Conservation (phyloP, 371 early-diverging fungal species). For the Mucor circinelloides region DNA sequence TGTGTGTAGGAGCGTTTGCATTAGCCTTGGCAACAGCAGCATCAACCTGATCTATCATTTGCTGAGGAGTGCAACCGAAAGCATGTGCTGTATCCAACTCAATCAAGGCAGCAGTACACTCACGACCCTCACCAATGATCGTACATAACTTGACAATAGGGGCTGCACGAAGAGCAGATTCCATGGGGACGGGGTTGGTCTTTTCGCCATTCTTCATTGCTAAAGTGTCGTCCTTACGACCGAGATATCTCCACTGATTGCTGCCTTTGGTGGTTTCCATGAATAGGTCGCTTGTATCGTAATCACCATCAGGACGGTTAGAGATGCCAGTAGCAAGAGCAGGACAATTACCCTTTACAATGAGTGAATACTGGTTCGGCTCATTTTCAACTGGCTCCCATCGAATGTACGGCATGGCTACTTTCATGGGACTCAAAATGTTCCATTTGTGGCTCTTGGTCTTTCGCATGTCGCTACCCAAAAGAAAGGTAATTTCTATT, state of each 20-base stretch:
- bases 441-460: too few relatives aligned
- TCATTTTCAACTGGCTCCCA: neutral
- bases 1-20: constrained; percentile 36
- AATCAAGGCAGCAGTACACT: constrained; percentile 35
- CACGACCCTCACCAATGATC: constrained; percentile 37
- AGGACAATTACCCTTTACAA: constrained; percentile 13
- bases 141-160: constrained; percentile 26
- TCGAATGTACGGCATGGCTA: too few relatives aligned
- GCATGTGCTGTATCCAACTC: constrained; percentile 24
- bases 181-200: constrained; percentile 47
- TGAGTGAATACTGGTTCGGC: constrained; percentile 10
- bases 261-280: constrained; percentile 9
- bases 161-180: constrained; percentile 23
- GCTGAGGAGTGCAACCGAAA: constrained; percentile 16
- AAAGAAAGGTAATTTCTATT: too few relatives aligned
- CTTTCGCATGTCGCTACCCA: too few relatives aligned
- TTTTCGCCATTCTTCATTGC: constrained; percentile 51
- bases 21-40: constrained; percentile 41
- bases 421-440: constrained; percentile 3
- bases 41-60: constrained; percentile 23
- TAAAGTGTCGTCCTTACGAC: constrained; percentile 43
- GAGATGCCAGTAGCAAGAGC: constrained; percentile 21
- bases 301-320: constrained; percentile 37
- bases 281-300: constrained; percentile 40
- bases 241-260: constrained; percentile 25